Base-by-base conservation (phyloP, 192 early-diverging fungal genomes). In the Coemansia sp. region DNA sequence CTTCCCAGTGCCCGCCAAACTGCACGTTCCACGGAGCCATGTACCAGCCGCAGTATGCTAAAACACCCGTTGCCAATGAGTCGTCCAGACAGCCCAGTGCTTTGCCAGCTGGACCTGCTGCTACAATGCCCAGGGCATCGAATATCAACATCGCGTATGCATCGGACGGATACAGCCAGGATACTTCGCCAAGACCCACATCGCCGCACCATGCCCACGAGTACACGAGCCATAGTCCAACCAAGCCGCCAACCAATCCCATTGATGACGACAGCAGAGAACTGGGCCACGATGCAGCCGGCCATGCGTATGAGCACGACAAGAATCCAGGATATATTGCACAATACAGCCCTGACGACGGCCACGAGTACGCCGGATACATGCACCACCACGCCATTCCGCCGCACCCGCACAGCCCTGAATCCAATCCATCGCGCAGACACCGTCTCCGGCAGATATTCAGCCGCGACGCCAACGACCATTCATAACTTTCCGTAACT, bases 381-480 rank as follows among this genome's bases (percentile, higher is more conserved):
- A 31, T 37, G 21, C 58, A 61, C 39, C 58, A 11, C 17, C 52
- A 55, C 26, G 3, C 1, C 50, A 21, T 31, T n/a, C 38, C 14
- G 19, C 14, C 66, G 35, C 14, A 41, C 6, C 27, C 12, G 8
- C 47, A 54, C 11, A 50, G 6, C 12, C 55, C 54, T 9, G 23
- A 17, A 14, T 60, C 66, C 2, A 58, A 68, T 16, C n/a, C 49
- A 8, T 68, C 66, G 4, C 66, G 58, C 59, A 68, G 57, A 39
- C 58, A 68, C 51, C 66, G 66, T 16, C 37, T 68, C n/a, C 66
- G 66, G 49, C 66, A 68, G 25, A 43, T 68, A 25, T 62, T 51
- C 14, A 51, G 1, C 22, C 45, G 61, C n/a, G 61, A 62, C 7
- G 14, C 45, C 17, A 59, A 6, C 11, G 35, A 59, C 6, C 35